Percentiles rank a stretch among this genome's conserved stretches.
Conservation (phyloP, 2,329 filamentous ascomycete genomes). For the Paraconiothyrium sp. region DNA sequence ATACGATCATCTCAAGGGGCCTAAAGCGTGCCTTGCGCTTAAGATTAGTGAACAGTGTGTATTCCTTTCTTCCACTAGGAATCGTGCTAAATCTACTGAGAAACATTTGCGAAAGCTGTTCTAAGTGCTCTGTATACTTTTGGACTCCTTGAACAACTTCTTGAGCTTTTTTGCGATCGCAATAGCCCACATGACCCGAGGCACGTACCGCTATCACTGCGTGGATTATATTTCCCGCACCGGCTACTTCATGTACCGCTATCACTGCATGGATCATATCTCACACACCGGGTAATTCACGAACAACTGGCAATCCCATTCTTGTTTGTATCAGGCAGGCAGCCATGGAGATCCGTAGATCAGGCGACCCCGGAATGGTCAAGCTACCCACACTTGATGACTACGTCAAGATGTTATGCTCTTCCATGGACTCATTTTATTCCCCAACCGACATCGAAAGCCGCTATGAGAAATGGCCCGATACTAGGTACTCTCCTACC, state of each 20-base stretch:
- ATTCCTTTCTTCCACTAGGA: not conserved
- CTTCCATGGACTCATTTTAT: not conserved
- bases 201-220: constrained; percentile 2
- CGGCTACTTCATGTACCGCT: not conserved
- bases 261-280: constrained; percentile 3
- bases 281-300: not conserved
- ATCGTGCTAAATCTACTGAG: not conserved
- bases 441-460: not conserved
- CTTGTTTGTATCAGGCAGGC: not conserved
- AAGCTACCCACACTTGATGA: not conserved
- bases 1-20: not conserved
- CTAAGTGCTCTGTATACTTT: not conserved
- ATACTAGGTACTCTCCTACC: not conserved
- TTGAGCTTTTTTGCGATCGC: not conserved
- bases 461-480: not conserved
- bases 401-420: constrained; percentile 1
- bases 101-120: not conserved
- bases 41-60: constrained; percentile 1
- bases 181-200: not conserved
- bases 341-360: not conserved
- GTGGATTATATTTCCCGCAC: not conserved
- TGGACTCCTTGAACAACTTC: not conserved
- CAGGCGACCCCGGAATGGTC: not conserved
- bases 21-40: not conserved
- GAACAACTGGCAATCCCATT: not conserved